Evolutionary conservation across 139 green algal genomes (phyloP).

Genomic region (Coelastrella sp.): DNA sequence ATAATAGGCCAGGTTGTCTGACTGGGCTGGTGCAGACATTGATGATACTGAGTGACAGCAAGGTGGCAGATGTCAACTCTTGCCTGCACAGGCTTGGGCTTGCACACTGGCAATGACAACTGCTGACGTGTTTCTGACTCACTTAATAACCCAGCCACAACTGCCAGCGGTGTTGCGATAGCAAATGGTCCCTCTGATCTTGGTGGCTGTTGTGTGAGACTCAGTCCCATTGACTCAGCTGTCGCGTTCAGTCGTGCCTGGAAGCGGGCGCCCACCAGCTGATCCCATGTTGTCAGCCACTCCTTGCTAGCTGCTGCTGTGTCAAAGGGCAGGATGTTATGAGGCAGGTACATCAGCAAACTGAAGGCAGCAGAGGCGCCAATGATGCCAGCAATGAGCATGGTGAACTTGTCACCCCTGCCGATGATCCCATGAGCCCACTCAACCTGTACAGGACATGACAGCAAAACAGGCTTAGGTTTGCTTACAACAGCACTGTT

Average conservation of each 20-base stretch:
- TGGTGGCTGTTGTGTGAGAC: background rate
- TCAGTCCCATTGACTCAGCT: background rate
- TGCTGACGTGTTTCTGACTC: background rate
- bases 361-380: background rate
- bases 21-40: no score
- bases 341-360: background rate
- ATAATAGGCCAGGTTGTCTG: no score
- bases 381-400: background rate
- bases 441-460: slow-evolving; percentile 14
- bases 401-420: background rate
- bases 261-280: background rate
- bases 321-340: background rate
- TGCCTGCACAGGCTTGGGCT: no score
- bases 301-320: background rate
- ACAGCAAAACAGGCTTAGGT: background rate
- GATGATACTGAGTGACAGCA: no score
- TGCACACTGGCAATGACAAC: background rate
- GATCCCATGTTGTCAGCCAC: background rate
- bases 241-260: background rate
- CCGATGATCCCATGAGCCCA: background rate
- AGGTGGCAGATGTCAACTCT: no score
- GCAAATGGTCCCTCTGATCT: background rate
- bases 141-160: slow-evolving; percentile 9
- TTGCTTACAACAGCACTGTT: background rate
- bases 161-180: background rate